Evolutionary conservation across 2,329 filamentous ascomycete genomes (phyloP).

Genomic region (Fusarium sp.): DNA sequence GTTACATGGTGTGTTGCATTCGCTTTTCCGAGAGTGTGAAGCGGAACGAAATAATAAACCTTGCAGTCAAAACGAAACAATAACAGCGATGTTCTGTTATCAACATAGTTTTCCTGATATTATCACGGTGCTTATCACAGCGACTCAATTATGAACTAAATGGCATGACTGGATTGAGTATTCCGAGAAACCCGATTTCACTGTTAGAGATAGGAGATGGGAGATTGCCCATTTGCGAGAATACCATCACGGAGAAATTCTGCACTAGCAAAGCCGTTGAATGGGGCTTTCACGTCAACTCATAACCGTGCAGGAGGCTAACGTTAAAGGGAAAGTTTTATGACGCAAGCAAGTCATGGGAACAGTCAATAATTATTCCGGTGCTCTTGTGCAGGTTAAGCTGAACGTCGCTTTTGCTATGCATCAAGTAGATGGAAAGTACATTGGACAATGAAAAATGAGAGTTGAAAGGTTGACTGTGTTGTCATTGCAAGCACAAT

Average conservation of each 20-base stretch:
- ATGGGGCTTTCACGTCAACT: not conserved
- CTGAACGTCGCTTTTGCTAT: not conserved
- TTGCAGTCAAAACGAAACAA: conserved; percentile 20
- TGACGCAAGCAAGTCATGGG: conserved; percentile 30
- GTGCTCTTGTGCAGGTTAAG: not conserved
- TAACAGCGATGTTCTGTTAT: conserved; percentile 7
- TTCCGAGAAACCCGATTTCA: not conserved
- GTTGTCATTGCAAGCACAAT: not conserved
- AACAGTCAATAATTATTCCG: conserved; percentile 12
- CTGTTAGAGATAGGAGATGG: not conserved
- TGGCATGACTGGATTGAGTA: not conserved
- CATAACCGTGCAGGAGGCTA: conserved; percentile 10
- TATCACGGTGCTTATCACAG: not conserved
- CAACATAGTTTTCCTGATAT: conserved; percentile 4
- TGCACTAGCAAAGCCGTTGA: conserved; percentile 9
- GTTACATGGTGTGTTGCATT: conserved; percentile 19
- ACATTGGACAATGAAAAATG: not conserved
- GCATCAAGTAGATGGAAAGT: not conserved
- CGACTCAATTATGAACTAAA: not conserved
- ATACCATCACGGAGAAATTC: not conserved
- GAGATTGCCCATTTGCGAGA: not conserved
- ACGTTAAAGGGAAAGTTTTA: not conserved
- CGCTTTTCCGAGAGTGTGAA: conserved; percentile 9
- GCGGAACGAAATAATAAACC: not conserved
- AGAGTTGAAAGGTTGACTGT: not conserved